Percentiles rank a stretch among this genome's conserved stretches.
These are phyloP conservation scores for Geotrichum bryndzae DNA, from an alignment of 1,139 yeast genomes.

Conservation along the genomic window DNA sequence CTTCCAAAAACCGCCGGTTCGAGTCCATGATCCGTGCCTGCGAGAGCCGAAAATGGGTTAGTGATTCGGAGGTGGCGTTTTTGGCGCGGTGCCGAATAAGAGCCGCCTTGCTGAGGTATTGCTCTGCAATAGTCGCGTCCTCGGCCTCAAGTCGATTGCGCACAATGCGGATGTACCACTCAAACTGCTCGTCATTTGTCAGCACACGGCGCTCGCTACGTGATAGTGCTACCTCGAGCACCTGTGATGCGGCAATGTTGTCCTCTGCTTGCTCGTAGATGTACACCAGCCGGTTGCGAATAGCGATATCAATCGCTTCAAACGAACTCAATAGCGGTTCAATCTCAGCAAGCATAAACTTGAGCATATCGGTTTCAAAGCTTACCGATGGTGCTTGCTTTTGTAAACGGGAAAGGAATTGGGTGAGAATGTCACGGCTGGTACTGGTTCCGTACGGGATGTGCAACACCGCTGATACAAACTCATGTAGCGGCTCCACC, in stretches of 20 bases:
- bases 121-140: conserved; percentile 33
- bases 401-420: not conserved
- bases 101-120: conserved; percentile 31
- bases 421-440: conserved; percentile 10
- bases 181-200: conserved; percentile 28
- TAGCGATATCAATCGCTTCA: conserved; percentile 28
- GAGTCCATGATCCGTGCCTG: conserved; percentile 35
- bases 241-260: conserved; percentile 28
- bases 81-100: conserved; percentile 23
- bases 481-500: not conserved
- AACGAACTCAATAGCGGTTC: conserved; percentile 26
- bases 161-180: conserved; percentile 30
- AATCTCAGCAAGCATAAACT: conserved; percentile 18
- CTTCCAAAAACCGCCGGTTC: conserved; percentile 33
- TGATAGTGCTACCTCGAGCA: conserved; percentile 28
- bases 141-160: conserved; percentile 33
- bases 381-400: not conserved
- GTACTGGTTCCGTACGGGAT: conserved; percentile 17
- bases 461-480: conserved; percentile 9
- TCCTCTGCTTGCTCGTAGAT: conserved; percentile 27
- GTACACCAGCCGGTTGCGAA: conserved; percentile 27
- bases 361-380: conserved; percentile 18
- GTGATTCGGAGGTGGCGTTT: conserved; percentile 20
- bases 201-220: conserved; percentile 25
- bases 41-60: conserved; percentile 31